These are phyloP conservation scores for Aspergillus ibericus DNA, from an alignment of 2,329 filamentous ascomycete genomes.

Conservation along the genomic window DNA sequence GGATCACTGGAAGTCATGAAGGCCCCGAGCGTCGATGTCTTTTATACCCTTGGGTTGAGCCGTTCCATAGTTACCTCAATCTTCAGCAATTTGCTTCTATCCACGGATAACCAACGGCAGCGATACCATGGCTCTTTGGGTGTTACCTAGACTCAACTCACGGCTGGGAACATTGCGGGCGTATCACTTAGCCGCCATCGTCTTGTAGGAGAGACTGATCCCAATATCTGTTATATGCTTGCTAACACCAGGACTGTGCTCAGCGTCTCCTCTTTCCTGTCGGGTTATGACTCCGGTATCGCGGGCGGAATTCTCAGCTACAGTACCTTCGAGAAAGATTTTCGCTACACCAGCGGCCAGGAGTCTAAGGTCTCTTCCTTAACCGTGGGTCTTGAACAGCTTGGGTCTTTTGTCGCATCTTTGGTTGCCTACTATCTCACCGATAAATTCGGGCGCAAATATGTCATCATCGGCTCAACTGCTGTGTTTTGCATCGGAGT, in stretches of 20 bases:
- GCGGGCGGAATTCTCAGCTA: constrained; percentile 48
- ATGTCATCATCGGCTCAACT: constrained; percentile 47
- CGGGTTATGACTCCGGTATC: constrained; percentile 37
- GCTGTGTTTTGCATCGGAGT: constrained; percentile 39
- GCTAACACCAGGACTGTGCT: not conserved
- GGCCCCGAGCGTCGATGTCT: not conserved
- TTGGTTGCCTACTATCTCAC: constrained; percentile 50
- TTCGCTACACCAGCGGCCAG: constrained; percentile 38
- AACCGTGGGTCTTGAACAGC: constrained; percentile 51
- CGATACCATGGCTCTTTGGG: not conserved
- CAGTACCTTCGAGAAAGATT: constrained; percentile 44
- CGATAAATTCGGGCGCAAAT: constrained; percentile 47
- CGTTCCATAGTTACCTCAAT: not conserved
- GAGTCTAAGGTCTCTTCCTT: constrained; percentile 47
- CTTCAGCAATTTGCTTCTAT: not conserved
- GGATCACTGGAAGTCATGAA: not conserved
- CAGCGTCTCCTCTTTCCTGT: constrained; percentile 24
- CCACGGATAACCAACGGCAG: not conserved
- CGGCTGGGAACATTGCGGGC: not conserved
- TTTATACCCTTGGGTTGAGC: not conserved
- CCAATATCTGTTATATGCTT: not conserved
- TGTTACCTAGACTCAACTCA: not conserved
- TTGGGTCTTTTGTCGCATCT: constrained; percentile 54
- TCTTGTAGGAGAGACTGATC: not conserved
- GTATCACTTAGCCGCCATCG: not conserved